These are phyloP conservation scores for Aphanomyces cochlioides DNA, from an alignment of 352 stramenopile species.

Conservation along the genomic window DNA sequence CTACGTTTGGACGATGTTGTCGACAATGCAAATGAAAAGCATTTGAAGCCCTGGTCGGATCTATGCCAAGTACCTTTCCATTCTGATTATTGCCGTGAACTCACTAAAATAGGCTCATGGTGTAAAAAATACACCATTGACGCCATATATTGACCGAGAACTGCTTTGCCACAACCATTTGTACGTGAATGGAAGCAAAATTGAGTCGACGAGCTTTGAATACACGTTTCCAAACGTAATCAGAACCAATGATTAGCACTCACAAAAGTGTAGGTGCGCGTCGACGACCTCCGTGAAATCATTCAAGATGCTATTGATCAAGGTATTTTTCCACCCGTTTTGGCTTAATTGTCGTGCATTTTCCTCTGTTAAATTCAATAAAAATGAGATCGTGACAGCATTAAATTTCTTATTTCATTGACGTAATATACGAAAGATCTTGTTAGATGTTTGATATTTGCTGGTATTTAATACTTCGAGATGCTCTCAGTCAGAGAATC, in stretches of 20 bases:
- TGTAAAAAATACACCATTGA: slow-evolving; percentile 81
- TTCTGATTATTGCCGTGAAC: neutral
- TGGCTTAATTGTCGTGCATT: slow-evolving; percentile 34
- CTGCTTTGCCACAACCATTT: slow-evolving; percentile 81
- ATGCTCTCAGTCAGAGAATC: too few species aligned
- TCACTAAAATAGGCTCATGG: slow-evolving; percentile 46
- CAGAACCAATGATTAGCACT: neutral
- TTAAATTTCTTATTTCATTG: too few species aligned
- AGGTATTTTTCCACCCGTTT: slow-evolving; percentile 74
- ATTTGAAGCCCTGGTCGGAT: slow-evolving; percentile 85
- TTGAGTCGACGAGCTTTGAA: slow-evolving; percentile 66
- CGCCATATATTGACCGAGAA: slow-evolving; percentile 87
- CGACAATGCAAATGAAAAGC: slow-evolving; percentile 88
- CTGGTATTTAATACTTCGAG: too few species aligned
- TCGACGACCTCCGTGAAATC: slow-evolving; percentile 51
- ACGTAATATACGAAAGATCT: too few species aligned
- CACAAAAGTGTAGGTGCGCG: slow-evolving; percentile 42
- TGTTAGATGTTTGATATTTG: too few species aligned
- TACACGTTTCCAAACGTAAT: slow-evolving; percentile 71
- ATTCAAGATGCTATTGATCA: slow-evolving; percentile 74
- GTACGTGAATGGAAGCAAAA: slow-evolving; percentile 69
- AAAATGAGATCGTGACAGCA: too few species aligned
- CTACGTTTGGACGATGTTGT: slow-evolving; percentile 73
- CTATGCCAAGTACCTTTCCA: slow-evolving; percentile 53
- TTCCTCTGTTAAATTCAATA: too few species aligned